Percentiles rank a stretch among this genome's conserved stretches.
Conservation (phyloP, 495 filamentous ascomycete species). For the Podospora pseudoanserina region DNA sequence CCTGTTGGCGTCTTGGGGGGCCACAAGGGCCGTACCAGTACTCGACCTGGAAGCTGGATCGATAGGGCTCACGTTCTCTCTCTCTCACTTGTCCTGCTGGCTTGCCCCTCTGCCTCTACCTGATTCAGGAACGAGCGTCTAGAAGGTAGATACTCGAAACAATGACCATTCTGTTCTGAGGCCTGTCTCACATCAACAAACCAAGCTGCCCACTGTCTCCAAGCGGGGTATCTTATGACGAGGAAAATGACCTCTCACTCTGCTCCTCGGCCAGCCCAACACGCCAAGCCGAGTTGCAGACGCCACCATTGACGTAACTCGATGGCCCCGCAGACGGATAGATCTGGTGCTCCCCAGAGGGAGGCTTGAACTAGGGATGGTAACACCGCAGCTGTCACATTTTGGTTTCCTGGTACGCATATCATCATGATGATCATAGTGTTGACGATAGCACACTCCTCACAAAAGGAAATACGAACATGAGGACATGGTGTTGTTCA, state of each 20-base stretch:
- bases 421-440: not conserved
- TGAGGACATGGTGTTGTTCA: not conserved
- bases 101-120: not conserved
- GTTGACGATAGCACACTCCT: not conserved
- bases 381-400: slow-evolving; percentile 2
- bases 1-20: no score
- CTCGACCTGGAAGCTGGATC: not conserved
- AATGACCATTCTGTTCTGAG: not conserved
- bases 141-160: not conserved
- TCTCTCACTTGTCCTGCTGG: not conserved
- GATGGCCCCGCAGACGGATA: slow-evolving; percentile 1
- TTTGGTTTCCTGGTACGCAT: not conserved
- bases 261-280: not conserved
- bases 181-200: not conserved
- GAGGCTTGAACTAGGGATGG: slow-evolving; percentile 1
- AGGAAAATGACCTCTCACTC: not conserved
- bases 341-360: not conserved
- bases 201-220: not conserved
- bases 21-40: no score
- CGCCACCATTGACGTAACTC: not conserved
- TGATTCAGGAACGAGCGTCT: not conserved
- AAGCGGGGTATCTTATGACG: not conserved
- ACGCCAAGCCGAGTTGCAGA: not conserved
- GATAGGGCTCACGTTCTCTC: not conserved
- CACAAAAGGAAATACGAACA: not conserved